These are phyloP conservation scores for Coemansia sp. DNA, from an alignment of 192 early-diverging fungal genomes.

Conservation along the genomic window DNA sequence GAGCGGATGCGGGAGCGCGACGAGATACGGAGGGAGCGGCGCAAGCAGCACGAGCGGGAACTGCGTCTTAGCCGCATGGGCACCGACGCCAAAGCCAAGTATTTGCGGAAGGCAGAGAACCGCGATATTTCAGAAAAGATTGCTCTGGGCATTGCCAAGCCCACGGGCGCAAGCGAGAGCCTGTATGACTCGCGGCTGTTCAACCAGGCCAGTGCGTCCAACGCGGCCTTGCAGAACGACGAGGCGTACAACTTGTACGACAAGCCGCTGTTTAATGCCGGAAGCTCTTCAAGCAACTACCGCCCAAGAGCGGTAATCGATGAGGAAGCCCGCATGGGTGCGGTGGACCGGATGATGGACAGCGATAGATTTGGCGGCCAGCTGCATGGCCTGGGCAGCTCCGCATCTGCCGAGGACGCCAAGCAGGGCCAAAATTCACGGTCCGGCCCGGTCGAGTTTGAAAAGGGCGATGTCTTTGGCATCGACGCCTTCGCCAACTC, in stretches of 20 bases:
- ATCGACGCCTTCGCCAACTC: conserved; percentile 78
- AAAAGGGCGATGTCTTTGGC: conserved; percentile 94
- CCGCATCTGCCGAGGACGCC: conserved; percentile 13
- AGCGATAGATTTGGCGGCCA: conserved; percentile 64
- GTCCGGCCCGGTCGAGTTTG: conserved; percentile 91
- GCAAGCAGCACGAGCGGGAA: conserved; percentile 84
- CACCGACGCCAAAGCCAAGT: conserved; percentile 78
- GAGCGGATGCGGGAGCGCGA: conserved; percentile 71
- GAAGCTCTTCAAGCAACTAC: conserved; percentile 70
- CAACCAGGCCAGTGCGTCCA: conserved; percentile 84
- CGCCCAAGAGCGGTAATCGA: conserved; percentile 66
- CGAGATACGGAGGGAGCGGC: conserved; percentile 76
- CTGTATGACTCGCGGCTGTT: conserved; percentile 95
- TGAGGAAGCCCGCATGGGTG: conserved; percentile 50
- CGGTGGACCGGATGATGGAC: conserved; percentile 64
- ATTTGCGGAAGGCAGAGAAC: conserved; percentile 57
- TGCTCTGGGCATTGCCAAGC: conserved; percentile 93
- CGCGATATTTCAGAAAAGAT: conserved; percentile 99
- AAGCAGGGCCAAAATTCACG: conserved; percentile 50
- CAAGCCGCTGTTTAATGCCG: conserved; percentile 84
- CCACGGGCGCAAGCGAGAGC: conserved; percentile 81
- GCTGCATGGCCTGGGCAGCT: conserved; percentile 66
- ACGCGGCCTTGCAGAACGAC: conserved; percentile 85
- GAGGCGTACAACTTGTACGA: conserved; percentile 94
- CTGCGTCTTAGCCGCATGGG: conserved; percentile 86